Evolutionary conservation across 2,329 filamentous ascomycete species (phyloP), one percentile per base, ranked within the genome.

Genomic region (Xylariaceae sp.): DNA sequence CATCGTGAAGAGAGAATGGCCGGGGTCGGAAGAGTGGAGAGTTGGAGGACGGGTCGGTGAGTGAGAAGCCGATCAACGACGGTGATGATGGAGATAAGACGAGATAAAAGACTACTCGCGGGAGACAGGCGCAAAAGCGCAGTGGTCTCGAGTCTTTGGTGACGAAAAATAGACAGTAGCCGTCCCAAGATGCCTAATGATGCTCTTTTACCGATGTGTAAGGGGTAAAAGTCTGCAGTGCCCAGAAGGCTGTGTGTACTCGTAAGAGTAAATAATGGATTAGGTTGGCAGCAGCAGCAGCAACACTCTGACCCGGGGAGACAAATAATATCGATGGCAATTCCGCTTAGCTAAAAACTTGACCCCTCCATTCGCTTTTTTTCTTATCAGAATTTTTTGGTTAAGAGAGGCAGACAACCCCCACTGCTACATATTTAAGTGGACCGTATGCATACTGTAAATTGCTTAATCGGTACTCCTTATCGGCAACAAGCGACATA

Each of bases 1-100:
- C 78, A 80, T 80, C 62, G 62, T 65, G n/a, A 62, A 61, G 44
- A 4, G 48, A 17, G 42, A 45, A 57, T 58, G 55, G 49, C 30
- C 23, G 49, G 9, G 30, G 49, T n/a, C 13, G 49, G 23, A 8
- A 23, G 18, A 50, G 48, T 30, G 49, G 55, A 62, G 55, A 30
- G 53, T 18, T 23, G 50, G 15, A 56, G 57, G 51, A 53, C 23
- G 23, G 30, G 51, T 44, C 52, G n/a, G 18, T 47, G 39, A 53
- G 44, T 45, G 58, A 47, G 53, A 39, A 53, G 35, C 18, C 39
- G 39, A 35, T 18, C 39, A 13, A 56, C 15, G 13, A 53, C 17
- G 8, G 6, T 34, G 45, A 35, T 44, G 17, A 13, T 50, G 6
- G 23, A 13, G 45, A 57, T 39, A n/a, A 56, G 34, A 11, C 53